Evolutionary conservation across 2,329 filamentous ascomycete species (phyloP).

Genomic region (Cercospora citrullina): DNA sequence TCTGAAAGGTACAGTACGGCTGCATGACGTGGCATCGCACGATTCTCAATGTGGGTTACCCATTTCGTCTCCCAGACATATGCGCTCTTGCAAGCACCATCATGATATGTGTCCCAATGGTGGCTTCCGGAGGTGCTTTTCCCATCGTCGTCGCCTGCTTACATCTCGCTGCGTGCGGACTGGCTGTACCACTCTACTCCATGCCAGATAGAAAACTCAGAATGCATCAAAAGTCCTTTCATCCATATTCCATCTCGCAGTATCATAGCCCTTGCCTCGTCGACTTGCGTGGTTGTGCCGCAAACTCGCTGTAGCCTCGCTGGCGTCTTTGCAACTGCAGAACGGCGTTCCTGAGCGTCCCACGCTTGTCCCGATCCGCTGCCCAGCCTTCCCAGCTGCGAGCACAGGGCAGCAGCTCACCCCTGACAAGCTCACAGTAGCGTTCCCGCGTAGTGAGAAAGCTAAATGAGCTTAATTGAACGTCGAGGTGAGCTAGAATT

Average conservation of each 20-base stretch:
- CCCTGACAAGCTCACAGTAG: background rate
- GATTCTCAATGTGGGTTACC: background rate
- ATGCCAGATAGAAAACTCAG: background rate
- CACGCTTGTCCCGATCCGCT: background rate
- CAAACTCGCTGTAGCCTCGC: background rate
- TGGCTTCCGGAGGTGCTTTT: background rate
- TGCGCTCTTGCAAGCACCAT: background rate
- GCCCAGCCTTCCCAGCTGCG: background rate
- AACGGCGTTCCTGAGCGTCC: background rate
- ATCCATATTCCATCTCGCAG: background rate
- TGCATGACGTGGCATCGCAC: background rate
- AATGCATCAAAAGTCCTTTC: background rate
- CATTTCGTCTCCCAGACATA: background rate
- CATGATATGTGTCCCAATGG: background rate
- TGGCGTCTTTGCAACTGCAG: background rate
- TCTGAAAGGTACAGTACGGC: background rate
- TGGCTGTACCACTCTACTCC: background rate
- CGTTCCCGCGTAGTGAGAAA: background rate
- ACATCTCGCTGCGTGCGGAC: background rate
- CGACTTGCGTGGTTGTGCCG: background rate
- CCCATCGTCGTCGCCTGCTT: background rate
- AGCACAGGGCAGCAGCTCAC: slow-evolving; percentile 6
- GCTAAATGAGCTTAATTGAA: slow-evolving; percentile 2
- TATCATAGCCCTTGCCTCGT: background rate
- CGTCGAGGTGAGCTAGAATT: background rate